Base-by-base conservation (phyloP, 1,284 basidiomycete genomes). In the Puccinia novopanici region DNA sequence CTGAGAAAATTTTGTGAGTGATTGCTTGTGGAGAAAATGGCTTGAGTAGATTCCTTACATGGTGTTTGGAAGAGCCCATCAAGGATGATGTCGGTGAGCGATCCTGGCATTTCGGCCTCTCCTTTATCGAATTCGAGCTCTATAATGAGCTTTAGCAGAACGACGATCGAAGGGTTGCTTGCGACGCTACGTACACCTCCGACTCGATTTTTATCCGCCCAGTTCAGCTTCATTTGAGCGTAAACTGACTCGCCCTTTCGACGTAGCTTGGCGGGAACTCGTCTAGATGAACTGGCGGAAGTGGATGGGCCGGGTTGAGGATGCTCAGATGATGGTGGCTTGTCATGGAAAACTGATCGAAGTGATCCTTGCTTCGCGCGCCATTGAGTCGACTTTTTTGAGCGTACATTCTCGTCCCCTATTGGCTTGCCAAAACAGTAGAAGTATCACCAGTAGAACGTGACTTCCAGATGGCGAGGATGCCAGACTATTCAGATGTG, bases 381-480 rank as follows among this genome's bases (percentile, higher is more conserved):
- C 89, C 91, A 93, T 17, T 89, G 87, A 0, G 89, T 88, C 82
- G 92, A 92, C 86, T 91, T 93, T 85, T 92, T 93, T 12, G 92
- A 93, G 42, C 92, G 90, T 45, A 92, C 81, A 50, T 86, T 78
- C 72, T 88, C 87, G 0, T 91, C 90, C 0, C 86, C 86, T 37
- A 87, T 84, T 1, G 83, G 73, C 40, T 84, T 83, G 65, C 86
- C 85, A 22, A 89, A 91, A 24, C 96, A 96, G 88, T 8, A 91
- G 85, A 8, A 97, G 88, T 0, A 97, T 87, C 22, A 91, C 90
- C 52, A 94, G 91, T 70, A 95, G 83, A 54, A 94, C 92, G 83
- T 96, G 95, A 0, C 94, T 94, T 37, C 91, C 93, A 84, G 94
- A 95, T 24, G 91, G 90, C 83, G 95, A 91, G 87, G 91, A 90